phyloP scores from a whole-genome alignment of 192 early-diverging fungal species.

The Coemansia sp. region DNA sequence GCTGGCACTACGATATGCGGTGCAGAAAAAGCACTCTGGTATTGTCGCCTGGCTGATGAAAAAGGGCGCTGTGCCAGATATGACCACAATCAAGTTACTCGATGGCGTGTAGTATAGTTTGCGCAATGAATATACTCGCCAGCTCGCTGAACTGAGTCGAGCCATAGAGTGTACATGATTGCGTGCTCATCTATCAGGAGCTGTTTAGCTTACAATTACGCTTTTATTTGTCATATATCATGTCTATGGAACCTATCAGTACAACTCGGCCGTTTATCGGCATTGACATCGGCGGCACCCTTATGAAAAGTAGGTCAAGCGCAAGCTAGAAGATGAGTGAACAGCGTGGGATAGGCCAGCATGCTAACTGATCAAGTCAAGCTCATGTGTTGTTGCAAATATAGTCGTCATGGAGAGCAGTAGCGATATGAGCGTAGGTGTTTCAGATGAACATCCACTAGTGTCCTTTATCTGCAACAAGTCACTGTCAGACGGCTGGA shows the following conservation, averaged over 20 bases:
- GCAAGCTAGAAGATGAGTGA: background rate
- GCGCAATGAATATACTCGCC: background rate
- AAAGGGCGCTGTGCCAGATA: constrained; percentile 46
- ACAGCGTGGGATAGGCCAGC: background rate
- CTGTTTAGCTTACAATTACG: background rate
- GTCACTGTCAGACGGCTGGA: constrained; percentile 2
- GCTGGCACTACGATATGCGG: constrained; percentile 47
- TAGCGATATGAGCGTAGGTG: background rate
- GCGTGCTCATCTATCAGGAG: background rate
- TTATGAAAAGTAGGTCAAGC: constrained; percentile 17
- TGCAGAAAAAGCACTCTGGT: constrained; percentile 35
- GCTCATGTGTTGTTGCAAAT: background rate
- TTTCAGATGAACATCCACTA: constrained; percentile 3
- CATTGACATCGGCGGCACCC: constrained; percentile 36
- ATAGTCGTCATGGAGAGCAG: constrained; percentile 13
- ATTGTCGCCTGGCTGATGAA: constrained; percentile 41
- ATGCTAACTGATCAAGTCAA: background rate
- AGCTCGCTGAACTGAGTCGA: too few relatives aligned
- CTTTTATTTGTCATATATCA: background rate
- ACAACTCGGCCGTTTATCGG: constrained; percentile 6
- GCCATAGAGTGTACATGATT: too few relatives aligned
- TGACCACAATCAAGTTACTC: constrained; percentile 43
- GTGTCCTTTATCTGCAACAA: background rate
- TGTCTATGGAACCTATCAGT: background rate
- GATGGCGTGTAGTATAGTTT: constrained; percentile 18